Conservation (phyloP, 164 flowering plant genomes). For the Malania oleifera region DNA sequence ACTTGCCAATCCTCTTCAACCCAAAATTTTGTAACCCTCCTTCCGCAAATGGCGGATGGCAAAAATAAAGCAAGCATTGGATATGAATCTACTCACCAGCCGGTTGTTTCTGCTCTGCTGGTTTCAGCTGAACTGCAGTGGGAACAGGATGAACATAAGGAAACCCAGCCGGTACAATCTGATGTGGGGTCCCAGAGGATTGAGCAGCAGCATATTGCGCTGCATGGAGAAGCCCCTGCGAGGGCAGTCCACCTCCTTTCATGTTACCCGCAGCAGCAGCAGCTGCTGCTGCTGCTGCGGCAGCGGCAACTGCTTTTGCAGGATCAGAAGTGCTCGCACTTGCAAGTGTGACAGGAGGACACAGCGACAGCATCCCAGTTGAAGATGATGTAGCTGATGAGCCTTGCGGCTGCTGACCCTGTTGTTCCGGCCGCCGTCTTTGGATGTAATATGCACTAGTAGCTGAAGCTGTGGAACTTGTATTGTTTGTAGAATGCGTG, state of each 20-base stretch:
- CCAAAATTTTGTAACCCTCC: slow-evolving; percentile 6
- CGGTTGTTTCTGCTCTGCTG: slow-evolving; percentile 76
- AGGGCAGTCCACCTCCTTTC: slow-evolving; percentile 43
- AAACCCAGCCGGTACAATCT: slow-evolving; percentile 43
- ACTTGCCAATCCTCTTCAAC: slow-evolving; percentile 3
- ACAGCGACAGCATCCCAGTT: slow-evolving; percentile 47
- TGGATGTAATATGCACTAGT: slow-evolving; percentile 41
- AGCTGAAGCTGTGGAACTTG: slow-evolving; percentile 25
- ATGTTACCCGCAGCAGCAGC: slow-evolving; percentile 43
- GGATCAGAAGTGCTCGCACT: slow-evolving; percentile 50
- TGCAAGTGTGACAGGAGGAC: slow-evolving; percentile 33
- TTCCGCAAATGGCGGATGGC: slow-evolving; percentile 5
- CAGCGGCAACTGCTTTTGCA: slow-evolving; percentile 37
- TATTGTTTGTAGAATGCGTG: slow-evolving; percentile 26
- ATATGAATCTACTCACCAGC: slow-evolving; percentile 52
- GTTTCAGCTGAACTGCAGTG: slow-evolving; percentile 57
- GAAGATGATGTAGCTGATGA: slow-evolving; percentile 39
- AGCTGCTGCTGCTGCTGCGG: slow-evolving; percentile 34
- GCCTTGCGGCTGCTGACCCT: slow-evolving; percentile 34
- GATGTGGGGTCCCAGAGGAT: slow-evolving; percentile 38
- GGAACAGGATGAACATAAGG: slow-evolving; percentile 59
- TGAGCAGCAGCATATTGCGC: slow-evolving; percentile 39
- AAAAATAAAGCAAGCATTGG: background rate
- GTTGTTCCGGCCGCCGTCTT: slow-evolving; percentile 51
- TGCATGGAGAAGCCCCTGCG: slow-evolving; percentile 41